Evolutionary conservation across 306 rosid species (phyloP).

Genomic region (Gynostemma pentaphyllum): DNA sequence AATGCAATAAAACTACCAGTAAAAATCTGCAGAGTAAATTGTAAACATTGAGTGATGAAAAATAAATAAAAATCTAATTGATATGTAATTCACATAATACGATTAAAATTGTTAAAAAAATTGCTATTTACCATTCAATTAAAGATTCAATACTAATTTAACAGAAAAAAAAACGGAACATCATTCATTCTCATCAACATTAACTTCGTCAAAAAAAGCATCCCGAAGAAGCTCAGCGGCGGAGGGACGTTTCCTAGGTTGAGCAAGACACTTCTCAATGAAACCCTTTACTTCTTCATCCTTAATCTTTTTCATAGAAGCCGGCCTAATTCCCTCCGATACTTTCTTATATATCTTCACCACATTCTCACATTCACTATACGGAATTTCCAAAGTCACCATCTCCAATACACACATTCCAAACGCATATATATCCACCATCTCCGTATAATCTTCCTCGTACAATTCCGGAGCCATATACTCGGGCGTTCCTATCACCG

Average conservation of each 20-base stretch:
- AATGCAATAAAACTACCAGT: too few species aligned
- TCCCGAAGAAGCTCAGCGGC: slow-evolving; percentile 7
- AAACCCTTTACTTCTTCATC: slow-evolving; percentile 3
- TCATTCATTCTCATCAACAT: background rate
- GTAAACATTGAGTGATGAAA: too few species aligned
- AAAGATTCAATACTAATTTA: too few species aligned
- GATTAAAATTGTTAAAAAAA: too few species aligned
- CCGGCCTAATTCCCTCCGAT: background rate
- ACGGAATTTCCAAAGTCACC: slow-evolving; percentile 12
- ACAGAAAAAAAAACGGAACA: too few species aligned
- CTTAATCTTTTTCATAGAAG: background rate
- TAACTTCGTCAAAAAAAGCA: slow-evolving; percentile 1
- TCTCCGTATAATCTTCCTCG: slow-evolving; percentile 12
- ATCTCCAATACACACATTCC: slow-evolving; percentile 13
- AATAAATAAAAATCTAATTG: too few species aligned
- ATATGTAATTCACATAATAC: too few species aligned
- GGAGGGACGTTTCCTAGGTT: background rate
- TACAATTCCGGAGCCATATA: slow-evolving; percentile 14
- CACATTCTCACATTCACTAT: slow-evolving; percentile 11
- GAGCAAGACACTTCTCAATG: slow-evolving; percentile 12
- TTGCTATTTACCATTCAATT: too few species aligned
- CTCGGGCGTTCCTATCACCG: slow-evolving; percentile 12
- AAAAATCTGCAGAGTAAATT: too few species aligned
- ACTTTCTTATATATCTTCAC: slow-evolving; percentile 14
- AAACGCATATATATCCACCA: slow-evolving; percentile 12